These are phyloP conservation scores for Colletotrichum graminicola DNA, from an alignment of 2,329 filamentous ascomycete species.

Conservation along the genomic window DNA sequence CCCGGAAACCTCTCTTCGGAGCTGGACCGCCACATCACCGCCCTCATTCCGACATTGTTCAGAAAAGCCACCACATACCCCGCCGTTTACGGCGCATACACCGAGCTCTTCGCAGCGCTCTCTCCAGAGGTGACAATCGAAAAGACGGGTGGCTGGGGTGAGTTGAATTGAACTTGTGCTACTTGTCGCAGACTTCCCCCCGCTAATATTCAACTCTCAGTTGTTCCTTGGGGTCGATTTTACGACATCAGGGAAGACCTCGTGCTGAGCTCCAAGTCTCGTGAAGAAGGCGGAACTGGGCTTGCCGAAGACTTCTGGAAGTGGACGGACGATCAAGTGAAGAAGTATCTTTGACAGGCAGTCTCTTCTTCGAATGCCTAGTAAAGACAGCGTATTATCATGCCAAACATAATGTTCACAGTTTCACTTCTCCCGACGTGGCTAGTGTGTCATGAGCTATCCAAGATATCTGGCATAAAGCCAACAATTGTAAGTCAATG, in stretches of 20 bases:
- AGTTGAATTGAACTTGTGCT: slow-evolving; percentile 9
- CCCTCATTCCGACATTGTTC: slow-evolving; percentile 31
- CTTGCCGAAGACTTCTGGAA: slow-evolving; percentile 55
- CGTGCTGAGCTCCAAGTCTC: slow-evolving; percentile 46
- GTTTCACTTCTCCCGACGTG: too few species aligned
- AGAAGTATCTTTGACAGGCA: slow-evolving; percentile 32
- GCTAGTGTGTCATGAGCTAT: background rate
- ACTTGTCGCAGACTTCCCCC: background rate
- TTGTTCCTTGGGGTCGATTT: slow-evolving; percentile 56
- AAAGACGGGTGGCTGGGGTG: slow-evolving; percentile 50
- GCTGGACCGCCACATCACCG: slow-evolving; percentile 45
- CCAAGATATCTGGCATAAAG: background rate
- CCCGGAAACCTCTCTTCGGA: slow-evolving; percentile 56
- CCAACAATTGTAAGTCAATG: background rate
- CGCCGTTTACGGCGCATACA: slow-evolving; percentile 58
- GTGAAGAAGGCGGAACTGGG: slow-evolving; percentile 55
- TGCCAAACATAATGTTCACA: background rate
- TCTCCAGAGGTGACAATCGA: slow-evolving; percentile 58
- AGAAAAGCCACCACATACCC: slow-evolving; percentile 46
- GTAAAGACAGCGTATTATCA: slow-evolving; percentile 2
- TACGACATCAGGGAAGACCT: slow-evolving; percentile 49
- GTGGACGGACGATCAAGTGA: slow-evolving; percentile 56
- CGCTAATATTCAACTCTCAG: slow-evolving; percentile 41
- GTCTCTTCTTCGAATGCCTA: background rate
- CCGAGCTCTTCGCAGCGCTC: slow-evolving; percentile 60